Percentiles rank a stretch among this genome's conserved stretches.
These are phyloP conservation scores for Cutaneotrichosporon sp. DNA, from an alignment of 1,284 basidiomycete genomes.

Conservation along the genomic window DNA sequence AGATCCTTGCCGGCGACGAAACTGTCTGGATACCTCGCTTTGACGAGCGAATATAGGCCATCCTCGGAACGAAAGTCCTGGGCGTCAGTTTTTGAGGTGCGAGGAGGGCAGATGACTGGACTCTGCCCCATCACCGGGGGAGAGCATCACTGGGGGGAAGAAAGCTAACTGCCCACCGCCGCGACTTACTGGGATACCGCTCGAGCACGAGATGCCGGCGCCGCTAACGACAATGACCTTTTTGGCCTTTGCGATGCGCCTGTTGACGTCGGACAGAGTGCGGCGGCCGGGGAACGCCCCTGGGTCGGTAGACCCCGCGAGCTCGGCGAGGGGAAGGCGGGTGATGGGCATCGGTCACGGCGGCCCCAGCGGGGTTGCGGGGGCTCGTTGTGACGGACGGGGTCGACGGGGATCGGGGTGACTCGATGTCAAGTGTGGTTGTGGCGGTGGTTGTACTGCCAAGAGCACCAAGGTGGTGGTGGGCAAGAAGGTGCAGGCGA, in stretches of 20 bases:
- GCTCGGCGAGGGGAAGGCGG: constrained; percentile 29
- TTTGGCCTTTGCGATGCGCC: constrained; percentile 71
- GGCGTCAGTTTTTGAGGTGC: constrained; percentile 1
- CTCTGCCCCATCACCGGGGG: background rate
- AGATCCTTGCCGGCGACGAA: constrained; percentile 82
- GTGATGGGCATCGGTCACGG: constrained; percentile 28
- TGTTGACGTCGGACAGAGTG: constrained; percentile 62
- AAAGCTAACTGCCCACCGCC: background rate
- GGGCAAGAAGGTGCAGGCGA: background rate
- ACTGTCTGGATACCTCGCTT: constrained; percentile 71
- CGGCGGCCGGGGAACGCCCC: constrained; percentile 26
- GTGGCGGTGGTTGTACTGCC: background rate
- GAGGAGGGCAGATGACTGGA: background rate
- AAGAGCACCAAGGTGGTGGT: background rate
- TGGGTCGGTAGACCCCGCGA: constrained; percentile 23
- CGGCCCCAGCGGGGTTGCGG: background rate
- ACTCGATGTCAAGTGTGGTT: background rate
- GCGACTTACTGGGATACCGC: constrained; percentile 75
- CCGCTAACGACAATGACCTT: constrained; percentile 81
- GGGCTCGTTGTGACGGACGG: background rate
- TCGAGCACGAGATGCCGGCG: constrained; percentile 87
- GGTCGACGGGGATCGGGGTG: background rate
- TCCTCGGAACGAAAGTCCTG: constrained; percentile 87
- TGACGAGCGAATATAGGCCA: constrained; percentile 81
- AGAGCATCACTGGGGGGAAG: background rate